Conservation (phyloP, 805 yeast genomes). For the Vanderwaltozyma tropicalis region DNA sequence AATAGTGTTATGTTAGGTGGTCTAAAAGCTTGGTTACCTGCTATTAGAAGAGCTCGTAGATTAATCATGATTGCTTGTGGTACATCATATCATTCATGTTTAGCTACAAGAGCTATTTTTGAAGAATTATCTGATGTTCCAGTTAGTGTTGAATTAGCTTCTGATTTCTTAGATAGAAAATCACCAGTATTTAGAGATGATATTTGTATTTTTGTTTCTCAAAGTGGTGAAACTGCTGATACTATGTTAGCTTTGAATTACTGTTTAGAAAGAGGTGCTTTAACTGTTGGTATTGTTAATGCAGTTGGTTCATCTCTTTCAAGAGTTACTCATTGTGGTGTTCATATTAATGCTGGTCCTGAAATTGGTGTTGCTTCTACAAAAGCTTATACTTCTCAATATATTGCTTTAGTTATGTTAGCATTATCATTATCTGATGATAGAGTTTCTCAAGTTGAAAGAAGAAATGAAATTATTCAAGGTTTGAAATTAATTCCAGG, state of each 20-base stretch:
- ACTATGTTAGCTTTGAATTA: conserved; percentile 89
- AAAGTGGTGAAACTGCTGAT: conserved; percentile 98
- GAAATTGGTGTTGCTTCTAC: conserved; percentile 99
- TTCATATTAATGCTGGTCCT: conserved; percentile 98
- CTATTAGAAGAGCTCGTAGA: conserved; percentile 89
- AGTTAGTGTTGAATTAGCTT: conserved; percentile 83
- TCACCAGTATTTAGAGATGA: conserved; percentile 99
- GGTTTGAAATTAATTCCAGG: conserved; percentile 78
- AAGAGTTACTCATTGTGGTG: conserved; percentile 97
- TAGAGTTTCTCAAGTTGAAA: conserved; percentile 59
- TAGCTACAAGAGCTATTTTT: conserved; percentile 91
- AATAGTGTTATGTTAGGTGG: conserved; percentile 80
- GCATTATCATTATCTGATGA: conserved; percentile 93
- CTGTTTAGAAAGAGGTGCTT: conserved; percentile 93
- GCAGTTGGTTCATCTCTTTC: conserved; percentile 95
- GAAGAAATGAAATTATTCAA: conserved; percentile 77
- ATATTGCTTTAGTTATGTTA: conserved; percentile 92
- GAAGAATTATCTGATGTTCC: conserved; percentile 96
- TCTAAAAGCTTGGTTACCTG: conserved; percentile 68
- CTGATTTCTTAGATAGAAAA: conserved; percentile 87
- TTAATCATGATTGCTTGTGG: conserved; percentile 99
- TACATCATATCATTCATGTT: conserved; percentile 95
- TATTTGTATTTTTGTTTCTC: conserved; percentile 94
- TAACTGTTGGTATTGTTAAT: conserved; percentile 95
- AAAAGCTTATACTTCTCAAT: conserved; percentile 97